phyloP scores from a whole-genome alignment of 2,329 filamentous ascomycete species.

The Ascochyta rabiei region DNA sequence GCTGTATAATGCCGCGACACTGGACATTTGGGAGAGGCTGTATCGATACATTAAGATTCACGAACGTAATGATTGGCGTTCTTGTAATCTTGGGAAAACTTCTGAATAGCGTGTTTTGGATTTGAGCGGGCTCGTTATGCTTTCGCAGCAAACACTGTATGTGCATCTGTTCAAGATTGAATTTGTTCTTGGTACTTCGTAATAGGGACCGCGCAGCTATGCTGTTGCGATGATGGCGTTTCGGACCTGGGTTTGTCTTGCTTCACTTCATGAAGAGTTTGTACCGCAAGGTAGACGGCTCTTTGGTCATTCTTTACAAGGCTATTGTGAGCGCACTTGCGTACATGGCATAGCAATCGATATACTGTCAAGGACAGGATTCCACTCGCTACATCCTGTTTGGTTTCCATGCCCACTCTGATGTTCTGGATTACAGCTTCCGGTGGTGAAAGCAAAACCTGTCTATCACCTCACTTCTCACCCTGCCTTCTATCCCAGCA shows the following conservation, averaged over 20 bases:
- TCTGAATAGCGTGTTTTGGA: constrained; percentile 8
- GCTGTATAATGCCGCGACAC: constrained; percentile 25
- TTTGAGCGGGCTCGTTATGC: constrained; percentile 15
- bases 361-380: constrained; percentile 3
- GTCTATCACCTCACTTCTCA: not conserved
- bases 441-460: not conserved
- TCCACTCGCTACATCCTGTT: not conserved
- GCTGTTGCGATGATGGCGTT: constrained; percentile 15
- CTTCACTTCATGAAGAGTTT: constrained; percentile 4
- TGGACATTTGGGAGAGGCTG: constrained; percentile 23
- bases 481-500: not conserved
- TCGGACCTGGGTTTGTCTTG: not conserved
- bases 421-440: not conserved
- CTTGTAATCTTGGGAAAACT: constrained; percentile 12
- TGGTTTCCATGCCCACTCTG: not conserved
- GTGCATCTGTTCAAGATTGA: constrained; percentile 17
- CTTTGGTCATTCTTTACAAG: constrained; percentile 9
- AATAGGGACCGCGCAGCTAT: constrained; percentile 15
- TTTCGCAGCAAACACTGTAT: constrained; percentile 12
- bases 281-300: not conserved
- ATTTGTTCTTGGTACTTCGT: constrained; percentile 8
- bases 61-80: constrained; percentile 39
- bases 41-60: constrained; percentile 37
- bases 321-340: not conserved
- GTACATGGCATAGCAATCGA: not conserved